A percentile compares a stretch with the other conserved stretches of the same genome.
phyloP scores from a whole-genome alignment of 2,329 filamentous ascomycete species.

The Juglanconis oblonga region DNA sequence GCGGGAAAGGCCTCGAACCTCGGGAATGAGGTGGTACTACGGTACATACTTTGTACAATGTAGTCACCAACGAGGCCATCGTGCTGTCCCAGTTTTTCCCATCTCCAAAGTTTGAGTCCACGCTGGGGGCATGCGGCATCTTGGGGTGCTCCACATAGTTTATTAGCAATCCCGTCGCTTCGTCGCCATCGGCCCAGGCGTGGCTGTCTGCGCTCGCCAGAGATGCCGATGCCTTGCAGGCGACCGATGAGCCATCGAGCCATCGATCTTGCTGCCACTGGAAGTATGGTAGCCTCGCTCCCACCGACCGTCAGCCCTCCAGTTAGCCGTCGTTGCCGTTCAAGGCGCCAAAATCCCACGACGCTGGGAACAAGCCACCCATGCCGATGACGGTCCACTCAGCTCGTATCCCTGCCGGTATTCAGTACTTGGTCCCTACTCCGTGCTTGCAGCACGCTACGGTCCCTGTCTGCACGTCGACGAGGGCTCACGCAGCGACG shows the following conservation, averaged over 20 bases:
- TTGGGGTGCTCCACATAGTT: not conserved
- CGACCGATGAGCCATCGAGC: not conserved
- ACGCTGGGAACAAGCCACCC: conserved; percentile 4
- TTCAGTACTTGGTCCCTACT: not conserved
- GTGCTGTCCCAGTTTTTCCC: conserved; percentile 1
- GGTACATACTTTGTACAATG: no score
- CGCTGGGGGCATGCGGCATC: not conserved
- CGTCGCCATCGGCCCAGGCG: not conserved
- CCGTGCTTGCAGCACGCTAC: conserved; percentile 15
- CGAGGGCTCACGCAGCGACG: conserved; percentile 5
- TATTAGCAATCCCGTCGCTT: not conserved
- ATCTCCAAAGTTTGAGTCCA: not conserved
- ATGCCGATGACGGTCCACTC: conserved; percentile 15
- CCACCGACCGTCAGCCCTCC: not conserved
- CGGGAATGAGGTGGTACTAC: not conserved
- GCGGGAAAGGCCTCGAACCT: not conserved
- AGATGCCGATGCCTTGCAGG: not conserved
- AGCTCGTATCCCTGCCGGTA: conserved; percentile 3
- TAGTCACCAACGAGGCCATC: not conserved
- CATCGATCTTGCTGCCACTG: not conserved
- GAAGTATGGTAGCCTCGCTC: not conserved
- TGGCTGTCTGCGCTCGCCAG: no score
- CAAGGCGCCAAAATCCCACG: not conserved
- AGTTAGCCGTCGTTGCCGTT: not conserved
- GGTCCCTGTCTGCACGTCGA: conserved; percentile 6